Evolutionary conservation across 2,329 filamentous ascomycete species (phyloP).

Genomic region (Botrytis aclada): DNA sequence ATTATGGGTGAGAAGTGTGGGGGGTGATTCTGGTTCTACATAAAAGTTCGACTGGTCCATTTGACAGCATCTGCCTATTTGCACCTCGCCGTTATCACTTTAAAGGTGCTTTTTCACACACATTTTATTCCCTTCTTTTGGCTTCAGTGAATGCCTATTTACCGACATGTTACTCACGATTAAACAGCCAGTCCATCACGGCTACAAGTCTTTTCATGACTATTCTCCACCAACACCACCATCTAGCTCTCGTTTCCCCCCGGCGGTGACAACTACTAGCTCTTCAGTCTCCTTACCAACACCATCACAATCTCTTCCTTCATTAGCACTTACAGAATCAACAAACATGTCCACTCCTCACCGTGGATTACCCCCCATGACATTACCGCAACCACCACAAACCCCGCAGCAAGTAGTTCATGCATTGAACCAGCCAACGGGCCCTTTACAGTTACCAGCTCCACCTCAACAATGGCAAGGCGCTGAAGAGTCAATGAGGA

Average conservation of each 20-base stretch:
- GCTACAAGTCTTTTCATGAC: constrained; percentile 48
- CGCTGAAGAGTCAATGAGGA: constrained; percentile 67
- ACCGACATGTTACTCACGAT: constrained; percentile 50
- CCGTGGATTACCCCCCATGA: constrained; percentile 67
- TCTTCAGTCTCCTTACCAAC: constrained; percentile 35
- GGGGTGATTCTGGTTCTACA: constrained; percentile 30
- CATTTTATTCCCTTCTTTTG: constrained; percentile 34
- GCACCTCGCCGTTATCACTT: constrained; percentile 26
- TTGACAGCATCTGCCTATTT: constrained; percentile 27
- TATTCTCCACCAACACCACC: constrained; percentile 43
- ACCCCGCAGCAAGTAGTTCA: constrained; percentile 26
- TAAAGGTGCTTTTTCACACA: constrained; percentile 31
- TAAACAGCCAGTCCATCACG: constrained; percentile 47
- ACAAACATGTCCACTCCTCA: constrained; percentile 65
- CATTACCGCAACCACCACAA: constrained; percentile 46
- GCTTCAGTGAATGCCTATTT: constrained; percentile 32
- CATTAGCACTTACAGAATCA: constrained; percentile 40
- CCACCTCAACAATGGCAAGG: constrained; percentile 65
- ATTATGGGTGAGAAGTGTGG: constrained; percentile 31
- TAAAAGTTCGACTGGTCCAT: constrained; percentile 34
- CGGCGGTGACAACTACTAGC: constrained; percentile 38
- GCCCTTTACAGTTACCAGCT: constrained; percentile 52
- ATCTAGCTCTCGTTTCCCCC: constrained; percentile 43
- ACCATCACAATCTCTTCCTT: constrained; percentile 36
- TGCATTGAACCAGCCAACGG: constrained; percentile 42